These are phyloP conservation scores for Penicillium brevicompactum DNA, from an alignment of 2,329 filamentous ascomycete species.

Conservation along the genomic window DNA sequence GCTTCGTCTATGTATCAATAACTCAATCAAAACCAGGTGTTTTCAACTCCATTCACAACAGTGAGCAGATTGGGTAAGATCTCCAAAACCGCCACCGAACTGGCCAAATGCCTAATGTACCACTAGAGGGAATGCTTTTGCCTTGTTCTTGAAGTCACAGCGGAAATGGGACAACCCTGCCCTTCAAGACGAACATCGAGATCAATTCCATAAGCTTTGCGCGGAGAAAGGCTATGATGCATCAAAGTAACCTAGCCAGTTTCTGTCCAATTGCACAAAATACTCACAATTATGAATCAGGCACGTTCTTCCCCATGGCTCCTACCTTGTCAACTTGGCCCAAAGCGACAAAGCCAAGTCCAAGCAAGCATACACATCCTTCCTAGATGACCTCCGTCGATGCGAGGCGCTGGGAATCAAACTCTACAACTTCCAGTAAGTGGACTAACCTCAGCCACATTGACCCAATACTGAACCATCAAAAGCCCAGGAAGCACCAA, in stretches of 20 bases:
- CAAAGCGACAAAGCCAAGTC: slow-evolving; percentile 79
- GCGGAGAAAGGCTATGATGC: slow-evolving; percentile 71
- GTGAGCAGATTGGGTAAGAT: slow-evolving; percentile 68
- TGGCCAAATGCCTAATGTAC: not conserved
- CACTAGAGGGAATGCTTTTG: slow-evolving; percentile 80
- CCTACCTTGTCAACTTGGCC: slow-evolving; percentile 94
- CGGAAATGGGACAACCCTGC: slow-evolving; percentile 89
- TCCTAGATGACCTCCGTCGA: slow-evolving; percentile 82
- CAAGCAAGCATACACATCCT: slow-evolving; percentile 79
- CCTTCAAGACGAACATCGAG: slow-evolving; percentile 66
- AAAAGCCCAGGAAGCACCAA: slow-evolving; percentile 74
- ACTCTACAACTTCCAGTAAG: slow-evolving; percentile 92
- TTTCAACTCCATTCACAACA: slow-evolving; percentile 81
- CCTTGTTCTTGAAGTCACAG: slow-evolving; percentile 93
- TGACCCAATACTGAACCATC: not conserved
- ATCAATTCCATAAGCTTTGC: slow-evolving; percentile 71
- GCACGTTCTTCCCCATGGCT: slow-evolving; percentile 87
- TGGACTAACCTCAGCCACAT: not conserved
- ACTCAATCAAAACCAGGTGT: slow-evolving; percentile 61
- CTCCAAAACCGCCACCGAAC: not conserved
- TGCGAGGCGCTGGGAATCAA: slow-evolving; percentile 84
- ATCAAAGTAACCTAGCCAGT: slow-evolving; percentile 46
- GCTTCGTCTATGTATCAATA: slow-evolving; percentile 7
- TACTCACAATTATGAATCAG: slow-evolving; percentile 31
- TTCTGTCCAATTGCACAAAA: not conserved